A percentile compares a stretch with the other conserved stretches of the same genome.
Conservation (phyloP, 2,329 filamentous ascomycete genomes). For the Colletotrichum orbiculare region DNA sequence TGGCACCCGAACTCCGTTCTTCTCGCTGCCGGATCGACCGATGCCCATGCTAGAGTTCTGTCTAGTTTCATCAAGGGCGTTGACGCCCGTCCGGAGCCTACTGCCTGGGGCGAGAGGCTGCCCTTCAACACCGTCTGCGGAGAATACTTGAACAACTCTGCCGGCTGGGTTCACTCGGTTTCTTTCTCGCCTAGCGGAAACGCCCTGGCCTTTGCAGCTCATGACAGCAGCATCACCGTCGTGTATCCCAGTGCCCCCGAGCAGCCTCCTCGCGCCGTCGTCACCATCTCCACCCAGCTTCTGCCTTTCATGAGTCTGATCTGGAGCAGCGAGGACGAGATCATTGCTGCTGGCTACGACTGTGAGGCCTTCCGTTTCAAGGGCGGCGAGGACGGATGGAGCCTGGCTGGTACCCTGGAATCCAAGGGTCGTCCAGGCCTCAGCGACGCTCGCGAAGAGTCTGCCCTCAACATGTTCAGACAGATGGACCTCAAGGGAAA, state of each 20-base stretch:
- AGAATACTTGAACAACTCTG: constrained; percentile 94
- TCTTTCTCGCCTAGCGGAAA: constrained; percentile 93
- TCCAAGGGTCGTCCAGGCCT: constrained; percentile 72
- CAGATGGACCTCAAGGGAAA: constrained; percentile 99
- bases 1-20: constrained; percentile 99
- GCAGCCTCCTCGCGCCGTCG: constrained; percentile 87
- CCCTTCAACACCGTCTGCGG: constrained; percentile 99
- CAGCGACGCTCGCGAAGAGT: constrained; percentile 81
- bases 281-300: constrained; percentile 89
- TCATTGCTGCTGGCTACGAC: constrained; percentile 93
- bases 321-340: constrained; percentile 92
- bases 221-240: constrained; percentile 96
- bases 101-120: constrained; percentile 92
- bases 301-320: constrained; percentile 93
- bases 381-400: constrained; percentile 84
- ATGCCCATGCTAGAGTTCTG: constrained; percentile 94
- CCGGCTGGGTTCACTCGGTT: constrained; percentile 95
- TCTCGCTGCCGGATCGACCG: constrained; percentile 93
- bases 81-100: constrained; percentile 85
- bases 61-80: constrained; percentile 97
- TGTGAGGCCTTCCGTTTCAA: constrained; percentile 91
- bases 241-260: constrained; percentile 94
- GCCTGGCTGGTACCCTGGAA: constrained; percentile 84
- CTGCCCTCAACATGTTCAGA: constrained; percentile 95
- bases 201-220: constrained; percentile 91